Evolutionary conservation across 2,329 filamentous ascomycete genomes (phyloP).

Genomic region (Trichoderma asperellum): DNA sequence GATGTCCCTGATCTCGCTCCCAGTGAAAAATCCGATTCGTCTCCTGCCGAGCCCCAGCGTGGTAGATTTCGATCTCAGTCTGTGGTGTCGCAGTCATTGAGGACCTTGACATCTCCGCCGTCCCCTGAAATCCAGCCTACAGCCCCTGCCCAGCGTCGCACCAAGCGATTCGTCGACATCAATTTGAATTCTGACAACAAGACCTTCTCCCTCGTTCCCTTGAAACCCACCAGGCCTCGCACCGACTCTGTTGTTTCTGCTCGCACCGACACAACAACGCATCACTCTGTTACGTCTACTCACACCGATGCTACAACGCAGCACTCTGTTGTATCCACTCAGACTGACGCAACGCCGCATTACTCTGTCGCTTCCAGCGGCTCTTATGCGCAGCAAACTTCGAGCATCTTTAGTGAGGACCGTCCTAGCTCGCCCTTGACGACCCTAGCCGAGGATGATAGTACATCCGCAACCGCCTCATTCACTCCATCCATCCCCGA

Average conservation of each 20-base stretch:
- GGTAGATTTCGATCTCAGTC: constrained; percentile 18
- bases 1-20: constrained; percentile 3
- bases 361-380: constrained; percentile 52
- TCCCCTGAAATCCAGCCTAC: constrained; percentile 31
- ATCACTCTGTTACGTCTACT: constrained; percentile 52
- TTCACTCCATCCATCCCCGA: constrained; percentile 29
- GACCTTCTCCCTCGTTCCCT: constrained; percentile 58
- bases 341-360: constrained; percentile 32
- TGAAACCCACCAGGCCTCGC: constrained; percentile 35
- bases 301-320: not conserved
- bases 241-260: constrained; percentile 43
- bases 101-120: constrained; percentile 28
- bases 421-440: constrained; percentile 55
- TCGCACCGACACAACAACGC: constrained; percentile 26
- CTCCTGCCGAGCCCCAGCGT: constrained; percentile 1
- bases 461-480: constrained; percentile 31
- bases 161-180: constrained; percentile 51
- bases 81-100: constrained; percentile 11
- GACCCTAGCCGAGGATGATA: constrained; percentile 48
- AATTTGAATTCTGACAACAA: constrained; percentile 61
- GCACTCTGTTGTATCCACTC: not conserved
- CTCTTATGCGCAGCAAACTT: constrained; percentile 54
- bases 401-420: constrained; percentile 53
- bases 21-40: not conserved
- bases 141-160: constrained; percentile 38